Conservation (phyloP, 2,329 filamentous ascomycete species). For the Ophiocordyceps unilateralis region DNA sequence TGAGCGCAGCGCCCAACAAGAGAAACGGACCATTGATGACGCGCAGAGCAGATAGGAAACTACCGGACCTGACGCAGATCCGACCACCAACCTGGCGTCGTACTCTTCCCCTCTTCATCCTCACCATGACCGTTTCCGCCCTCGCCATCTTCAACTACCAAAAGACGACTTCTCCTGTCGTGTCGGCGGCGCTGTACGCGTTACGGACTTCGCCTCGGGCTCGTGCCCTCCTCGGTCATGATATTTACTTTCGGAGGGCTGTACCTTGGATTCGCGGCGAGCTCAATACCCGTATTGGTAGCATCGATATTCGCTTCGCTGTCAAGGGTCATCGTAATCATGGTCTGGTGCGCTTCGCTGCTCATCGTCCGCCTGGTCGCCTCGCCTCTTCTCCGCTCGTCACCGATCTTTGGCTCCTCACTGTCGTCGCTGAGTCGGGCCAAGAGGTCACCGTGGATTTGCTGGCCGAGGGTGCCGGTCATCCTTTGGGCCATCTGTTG, state of each 20-base stretch:
- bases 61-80: conserved; percentile 27
- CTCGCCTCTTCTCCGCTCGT: conserved; percentile 66
- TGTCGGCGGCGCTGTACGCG: conserved; percentile 81
- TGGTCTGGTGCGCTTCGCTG: conserved; percentile 68
- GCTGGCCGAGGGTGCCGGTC: not conserved
- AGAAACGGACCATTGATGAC: conserved; percentile 49
- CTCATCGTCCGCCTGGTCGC: too few relatives aligned
- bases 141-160: conserved; percentile 99
- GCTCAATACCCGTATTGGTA: conserved; percentile 86
- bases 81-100: conserved; percentile 42
- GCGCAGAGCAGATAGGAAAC: conserved; percentile 45
- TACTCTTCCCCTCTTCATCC: conserved; percentile 66
- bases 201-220: conserved; percentile 65
- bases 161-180: conserved; percentile 71
- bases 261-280: conserved; percentile 74
- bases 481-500: not conserved
- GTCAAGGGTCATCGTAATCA: conserved; percentile 61
- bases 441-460: not conserved
- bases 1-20: conserved; percentile 33
- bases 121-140: conserved; percentile 51
- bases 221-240: conserved; percentile 65
- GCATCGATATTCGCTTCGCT: conserved; percentile 72
- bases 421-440: not conserved
- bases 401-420: conserved; percentile 28
- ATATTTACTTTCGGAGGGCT: conserved; percentile 63